Base-by-base conservation (phyloP, 2,329 filamentous ascomycete genomes). In the Trichoderma asperellum region DNA sequence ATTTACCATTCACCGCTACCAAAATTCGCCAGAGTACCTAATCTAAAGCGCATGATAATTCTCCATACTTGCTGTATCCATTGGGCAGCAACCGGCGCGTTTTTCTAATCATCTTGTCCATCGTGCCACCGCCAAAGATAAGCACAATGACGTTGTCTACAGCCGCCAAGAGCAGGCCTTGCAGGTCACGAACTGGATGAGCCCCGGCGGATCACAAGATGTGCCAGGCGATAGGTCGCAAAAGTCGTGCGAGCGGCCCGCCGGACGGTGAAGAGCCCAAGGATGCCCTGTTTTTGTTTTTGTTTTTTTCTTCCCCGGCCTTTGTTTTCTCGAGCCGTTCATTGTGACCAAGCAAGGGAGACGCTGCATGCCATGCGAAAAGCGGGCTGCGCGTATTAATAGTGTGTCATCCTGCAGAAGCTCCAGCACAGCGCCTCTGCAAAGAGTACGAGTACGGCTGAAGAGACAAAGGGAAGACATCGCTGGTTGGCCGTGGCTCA, bases 121-220 rank as follows among this genome's bases (percentile, higher is more conserved):
- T 59, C 55, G 49, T 67, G 61, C 49, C 61, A 64, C 49, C 32
- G 66, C 56, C 43, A 43, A n/a, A 37, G 58, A 68, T 63, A 53
- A 55, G 58, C 56, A 56, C 62, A 68, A 68, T 68, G 66, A 68
- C 66, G 66, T 68, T 68, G 49, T 49, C 55, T 57, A 34, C 32
- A 57, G 34, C 34, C 49, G 18, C 47, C 35, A 57, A 66, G 32
- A 40, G 29, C 49, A 55, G 24, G 35, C 21, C 37, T 62, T 43
- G 32, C 52, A 49, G 55, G 66, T 68, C 66, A 68, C 49, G n/a
- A 49, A 62, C 37, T 63, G 40, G 59, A 18, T 21, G 47, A 21
- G 47, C 47, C 24, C 40, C 29, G 43, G 57, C 49, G 58, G 66
- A 68, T 57, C 66, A 63, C 58, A 68, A 55, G 66, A 52, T 56